Base-by-base conservation (phyloP, 2,329 filamentous ascomycete genomes). In the Cytospora leucostoma region DNA sequence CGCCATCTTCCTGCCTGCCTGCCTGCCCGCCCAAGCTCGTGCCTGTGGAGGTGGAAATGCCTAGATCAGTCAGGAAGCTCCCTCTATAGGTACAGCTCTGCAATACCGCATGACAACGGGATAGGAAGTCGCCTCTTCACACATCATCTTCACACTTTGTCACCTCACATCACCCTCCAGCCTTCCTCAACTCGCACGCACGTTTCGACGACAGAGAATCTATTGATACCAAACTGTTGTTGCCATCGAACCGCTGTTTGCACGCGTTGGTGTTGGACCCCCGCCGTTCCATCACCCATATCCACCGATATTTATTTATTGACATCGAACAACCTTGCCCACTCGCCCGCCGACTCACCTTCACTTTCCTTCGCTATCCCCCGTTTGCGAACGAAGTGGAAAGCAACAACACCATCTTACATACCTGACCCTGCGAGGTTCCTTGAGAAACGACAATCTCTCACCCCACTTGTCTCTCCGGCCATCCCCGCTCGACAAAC, bases 301-400 rank as follows among this genome's bases (percentile, higher is more conserved):
- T 12, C n/a, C 44, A 47, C 44, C 40, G 27, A 27, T 27, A 27
- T 27, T 27, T 27, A 44, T n/a, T 19, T 4, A n/a, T 21, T 5
- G 27, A 27, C 27, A 27, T 27, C 27, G 27, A 27, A 27, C 27
- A 27, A 27, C 27, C 27, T 27, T 27, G 4, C 27, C 59, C 13
- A 55, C 55, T 33, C 12, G 15, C 35, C 33, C 53, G 21, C 52
- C 59, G n/a, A 61, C 49, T 44, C 17, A 5, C 38, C 27, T 21
- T 50, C 17, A 27, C 7, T 19, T 17, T 13, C 19, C 17, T 27
- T 47, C 35, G 12, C 4, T 15, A 34, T n/a, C 15, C 27, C 12
- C 19, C 49, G 12, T 4, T 32, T 53, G 17, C n/a, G 49, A 19
- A 49, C 2, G 15, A 55, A 27, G 12, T 8, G 19, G 19, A 32